Evolutionary conservation across 768 basidiomycete genomes (phyloP), one percentile per base, ranked within the genome.

Genomic region (Leucocoprinus sp.): DNA sequence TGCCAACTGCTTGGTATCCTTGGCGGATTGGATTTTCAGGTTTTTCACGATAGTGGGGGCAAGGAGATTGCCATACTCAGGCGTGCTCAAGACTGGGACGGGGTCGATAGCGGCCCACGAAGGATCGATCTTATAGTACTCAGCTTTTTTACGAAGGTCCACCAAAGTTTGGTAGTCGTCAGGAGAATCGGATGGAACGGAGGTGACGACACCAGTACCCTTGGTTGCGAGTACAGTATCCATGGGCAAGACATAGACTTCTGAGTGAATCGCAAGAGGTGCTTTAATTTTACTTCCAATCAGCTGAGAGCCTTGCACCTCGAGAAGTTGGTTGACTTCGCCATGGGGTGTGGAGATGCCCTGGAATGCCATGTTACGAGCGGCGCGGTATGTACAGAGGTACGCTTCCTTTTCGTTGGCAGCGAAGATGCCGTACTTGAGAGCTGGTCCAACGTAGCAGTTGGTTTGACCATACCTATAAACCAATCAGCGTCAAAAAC

Each of bases 231-330:
- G 74, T 43, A 98, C 92, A 54, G 84, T 88, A 54, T 99, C 96
- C 96, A 99, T 99, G n/a, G 96, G 96, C 47, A 99, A 65, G 37
- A 99, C 90, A 57, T 93, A 93, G 21, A 97, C 88, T 64, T 95
- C 83, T 0, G 86, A 78, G 60, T 83, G 75, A 41, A 92, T 55
- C 18, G 81, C 77, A 51, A 88, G 81, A 0, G 95, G 93, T 1
- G 95, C 93, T 50, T 81, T 82, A 64, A 98, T 82, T 57, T 79
- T 90, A 17, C 93, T 86, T 3, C 96, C 96, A 45, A 98, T 68
- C 29, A 98, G 67, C 49, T 78, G 78, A 8, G 78, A 64, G 6
- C 96, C 96, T 29, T 79, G 78, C 45, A 98, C 69, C 61, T 91
- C 85, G 12, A 76, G 64, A 42, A 97, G 66, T 59, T 88, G 80